Evolutionary conservation across 306 rosid species (phyloP), one percentile per base, ranked within the genome.

Genomic region (Cicer bijugum): DNA sequence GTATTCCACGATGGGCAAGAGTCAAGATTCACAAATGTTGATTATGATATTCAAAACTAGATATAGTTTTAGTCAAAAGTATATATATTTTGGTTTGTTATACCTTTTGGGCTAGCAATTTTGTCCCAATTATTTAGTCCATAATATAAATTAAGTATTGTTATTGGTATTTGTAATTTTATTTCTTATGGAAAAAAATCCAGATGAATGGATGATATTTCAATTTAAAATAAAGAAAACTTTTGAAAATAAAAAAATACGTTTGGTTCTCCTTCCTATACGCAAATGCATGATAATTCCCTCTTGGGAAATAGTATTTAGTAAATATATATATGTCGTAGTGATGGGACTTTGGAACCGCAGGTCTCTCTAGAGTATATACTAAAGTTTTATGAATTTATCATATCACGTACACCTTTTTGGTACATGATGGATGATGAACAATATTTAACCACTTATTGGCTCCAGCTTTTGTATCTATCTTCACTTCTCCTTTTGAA

Each of bases 271-370:
- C 53, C 33, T 28, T 28, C 33, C 33, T 28, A 28, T 28, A 28
- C 33, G 33, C 33, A 23, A 2, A 23, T 23, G 28, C 28, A 53
- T 8, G 60, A 3, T 2, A 16, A 8, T 17, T 53, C 17, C 17
- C 2, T 17, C 35, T 17, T 4, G 35, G 12, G 2, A 53, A 17
- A 20, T 51, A 53, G 12, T 23, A 23, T 23, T 23, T 23, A 23
- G 33, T 23, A 17, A 63, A 57, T 17, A 37, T 16, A 37, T 16
- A 16, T 19, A 9, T 37, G 9, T 66, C 16, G 51, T 50, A 60
- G 23, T 65, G 87, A 81, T 78, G 81, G 74, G 83, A 84, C 85
- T 42, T 68, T 0, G 80, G 85, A 78, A 69, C 74, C 11, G 65
- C 75, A 63, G 46, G 1, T 28, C 33, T 28, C 33, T 28, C 33